Conservation (phyloP, 116 monocot genomes). For the Posidonia oceanica region DNA sequence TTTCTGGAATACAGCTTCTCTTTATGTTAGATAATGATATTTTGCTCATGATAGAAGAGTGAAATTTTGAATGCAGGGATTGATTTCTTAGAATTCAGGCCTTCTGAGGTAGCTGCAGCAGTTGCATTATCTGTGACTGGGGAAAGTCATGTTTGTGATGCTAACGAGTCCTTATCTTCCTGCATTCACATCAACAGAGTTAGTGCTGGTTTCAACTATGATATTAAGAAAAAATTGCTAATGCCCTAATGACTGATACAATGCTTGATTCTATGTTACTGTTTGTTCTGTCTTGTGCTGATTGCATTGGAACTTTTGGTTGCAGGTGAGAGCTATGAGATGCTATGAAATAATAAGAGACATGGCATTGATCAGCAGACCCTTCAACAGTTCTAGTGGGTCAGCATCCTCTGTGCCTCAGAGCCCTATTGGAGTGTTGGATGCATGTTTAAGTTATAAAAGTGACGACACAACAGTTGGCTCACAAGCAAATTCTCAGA, state of each 20-base stretch:
- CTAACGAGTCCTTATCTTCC: slow-evolving; percentile 20
- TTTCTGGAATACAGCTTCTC: too few species aligned
- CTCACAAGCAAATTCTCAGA: slow-evolving; percentile 27
- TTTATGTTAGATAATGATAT: too few species aligned
- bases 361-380: slow-evolving; percentile 15
- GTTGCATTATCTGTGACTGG: slow-evolving; percentile 21
- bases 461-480: slow-evolving; percentile 44
- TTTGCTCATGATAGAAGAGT: not conserved
- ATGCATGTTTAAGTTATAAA: slow-evolving; percentile 71
- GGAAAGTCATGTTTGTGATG: slow-evolving; percentile 12
- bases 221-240: too few species aligned
- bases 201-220: not conserved
- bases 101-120: slow-evolving; percentile 62
- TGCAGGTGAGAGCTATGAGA: slow-evolving; percentile 60
- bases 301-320: slow-evolving; percentile 1
- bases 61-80: slow-evolving; percentile 29
- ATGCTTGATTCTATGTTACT: too few species aligned
- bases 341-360: slow-evolving; percentile 61
- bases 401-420: slow-evolving; percentile 44
- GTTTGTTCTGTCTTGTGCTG: too few species aligned
- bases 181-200: slow-evolving; percentile 28
- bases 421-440: slow-evolving; percentile 87
- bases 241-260: too few species aligned
- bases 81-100: slow-evolving; percentile 47
- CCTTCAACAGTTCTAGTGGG: slow-evolving; percentile 12